Conservation (phyloP, 192 early-diverging fungal species). For the Linnemannia elongata region DNA sequence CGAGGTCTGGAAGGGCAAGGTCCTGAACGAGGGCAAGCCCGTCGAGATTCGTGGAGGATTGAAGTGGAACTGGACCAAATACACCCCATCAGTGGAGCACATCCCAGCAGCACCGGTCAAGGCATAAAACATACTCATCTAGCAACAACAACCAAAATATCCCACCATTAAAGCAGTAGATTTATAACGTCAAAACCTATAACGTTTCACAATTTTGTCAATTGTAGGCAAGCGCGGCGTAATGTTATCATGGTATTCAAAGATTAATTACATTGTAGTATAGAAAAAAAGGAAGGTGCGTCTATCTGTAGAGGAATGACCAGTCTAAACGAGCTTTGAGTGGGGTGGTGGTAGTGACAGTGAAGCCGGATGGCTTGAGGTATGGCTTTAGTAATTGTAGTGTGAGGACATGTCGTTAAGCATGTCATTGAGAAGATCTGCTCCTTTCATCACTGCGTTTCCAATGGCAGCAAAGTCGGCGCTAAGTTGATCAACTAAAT, state of each 20-base stretch:
- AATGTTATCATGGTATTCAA: neutral
- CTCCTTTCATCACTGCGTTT: conserved; percentile 59
- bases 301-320: neutral
- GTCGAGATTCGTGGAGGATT: conserved; percentile 57
- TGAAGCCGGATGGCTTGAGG: neutral
- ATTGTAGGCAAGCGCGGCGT: neutral
- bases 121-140: conserved; percentile 11
- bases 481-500: conserved; percentile 52
- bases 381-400: conserved; percentile 47
- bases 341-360: neutral
- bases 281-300: neutral
- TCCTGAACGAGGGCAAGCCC: conserved; percentile 53
- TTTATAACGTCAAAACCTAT: neutral
- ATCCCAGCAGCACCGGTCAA: conserved; percentile 29
- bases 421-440: conserved; percentile 49
- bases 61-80: conserved; percentile 58
- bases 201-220: neutral
- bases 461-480: conserved; percentile 56
- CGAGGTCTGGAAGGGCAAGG: conserved; percentile 55
- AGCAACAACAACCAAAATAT: neutral
- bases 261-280: neutral
- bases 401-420: conserved; percentile 56
- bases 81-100: conserved; percentile 50
- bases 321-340: conserved; percentile 9
- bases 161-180: neutral